Evolutionary conservation across 1,284 basidiomycete genomes (phyloP).

Genomic region (Ceratobasidium sp.): DNA sequence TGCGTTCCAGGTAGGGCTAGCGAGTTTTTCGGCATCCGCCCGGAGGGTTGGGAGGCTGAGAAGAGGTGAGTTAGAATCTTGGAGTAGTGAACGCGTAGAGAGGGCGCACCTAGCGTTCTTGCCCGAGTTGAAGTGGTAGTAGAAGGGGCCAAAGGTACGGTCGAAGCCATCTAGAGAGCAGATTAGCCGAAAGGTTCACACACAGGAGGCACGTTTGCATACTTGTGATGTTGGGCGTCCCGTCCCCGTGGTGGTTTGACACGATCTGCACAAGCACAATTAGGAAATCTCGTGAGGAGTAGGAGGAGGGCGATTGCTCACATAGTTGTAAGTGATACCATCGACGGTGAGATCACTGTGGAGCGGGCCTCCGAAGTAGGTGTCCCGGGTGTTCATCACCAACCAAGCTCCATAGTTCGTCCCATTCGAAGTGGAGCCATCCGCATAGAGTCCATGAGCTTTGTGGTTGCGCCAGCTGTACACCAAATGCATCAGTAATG

Average conservation of each 20-base stretch:
- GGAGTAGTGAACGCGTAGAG: not conserved
- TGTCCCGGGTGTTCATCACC: slow-evolving; percentile 51
- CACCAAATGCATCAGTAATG: not conserved
- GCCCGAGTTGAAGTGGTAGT: slow-evolving; percentile 48
- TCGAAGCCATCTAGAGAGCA: slow-evolving; percentile 49
- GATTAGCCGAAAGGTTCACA: not conserved
- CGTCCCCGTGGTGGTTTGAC: slow-evolving; percentile 51
- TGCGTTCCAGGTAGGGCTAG: slow-evolving; percentile 46
- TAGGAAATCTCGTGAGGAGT: not conserved
- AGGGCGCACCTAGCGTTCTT: slow-evolving; percentile 1
- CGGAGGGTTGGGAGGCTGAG: slow-evolving; percentile 40
- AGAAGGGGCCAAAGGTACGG: slow-evolving; percentile 51
- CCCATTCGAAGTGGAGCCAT: slow-evolving; percentile 48
- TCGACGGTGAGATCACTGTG: slow-evolving; percentile 51
- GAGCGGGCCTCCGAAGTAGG: slow-evolving; percentile 50
- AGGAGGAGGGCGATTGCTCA: slow-evolving; percentile 20
- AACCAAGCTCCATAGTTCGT: slow-evolving; percentile 50
- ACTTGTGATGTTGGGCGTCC: slow-evolving; percentile 49
- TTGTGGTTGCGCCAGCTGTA: slow-evolving; percentile 36
- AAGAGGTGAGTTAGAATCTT: slow-evolving; percentile 8
- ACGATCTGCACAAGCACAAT: slow-evolving; percentile 17
- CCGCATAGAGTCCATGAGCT: slow-evolving; percentile 51
- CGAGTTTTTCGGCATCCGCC: slow-evolving; percentile 46
- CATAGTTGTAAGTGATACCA: slow-evolving; percentile 50
- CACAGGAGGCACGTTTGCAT: not conserved